Base-by-base conservation (phyloP, 768 basidiomycete genomes). In the Trametes villosa region DNA sequence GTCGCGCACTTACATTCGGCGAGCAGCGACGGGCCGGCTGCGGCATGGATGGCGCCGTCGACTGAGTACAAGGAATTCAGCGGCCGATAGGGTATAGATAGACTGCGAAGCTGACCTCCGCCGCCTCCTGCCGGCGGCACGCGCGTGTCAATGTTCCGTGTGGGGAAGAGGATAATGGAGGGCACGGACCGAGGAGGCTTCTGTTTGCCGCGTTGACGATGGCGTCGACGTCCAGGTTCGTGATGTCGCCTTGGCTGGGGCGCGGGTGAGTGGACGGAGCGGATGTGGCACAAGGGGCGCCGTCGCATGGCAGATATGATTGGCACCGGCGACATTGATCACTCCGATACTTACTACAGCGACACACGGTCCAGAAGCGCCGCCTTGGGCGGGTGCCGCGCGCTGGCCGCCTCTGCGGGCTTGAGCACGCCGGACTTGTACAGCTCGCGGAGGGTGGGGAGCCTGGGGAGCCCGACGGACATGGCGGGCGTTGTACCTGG, bases 201-300 rank as follows among this genome's bases (percentile, higher is more conserved):
- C 78, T 78, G 68, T 94, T 94, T 7, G 92, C 92, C 13, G 92
- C 92, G 67, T 93, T 94, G 29, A 94, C 92, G 56, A 94, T 87
- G 0, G 84, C 76, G 70, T 92, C 91, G 12, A 89, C 75, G 52
- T 86, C 78, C 22, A 94, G 70, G 57, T 78, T 76, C 2, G 92
- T 93, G 57, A 94, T 92, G 72, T 93, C 88, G 26, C 89, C 90
- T 68, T 89, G 86, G 67, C 92, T 92, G 67, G 40, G 40, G 45
- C 18, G n/a, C 20, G 17, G 18, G 46, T 42, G 42, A 27, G 52
- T 38, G 41, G 24, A 45, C 31, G 44, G 46, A 38, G 55, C 53
- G 18, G 41, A 31, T 46, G 31, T 52, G 50, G 54, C n/a, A 56
- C 54, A 62, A 62, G 45, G n/a, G 50, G 34, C 50, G 27, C 48